Evolutionary conservation across 1,284 basidiomycete species (phyloP).

Genomic region (Irpex sp.): DNA sequence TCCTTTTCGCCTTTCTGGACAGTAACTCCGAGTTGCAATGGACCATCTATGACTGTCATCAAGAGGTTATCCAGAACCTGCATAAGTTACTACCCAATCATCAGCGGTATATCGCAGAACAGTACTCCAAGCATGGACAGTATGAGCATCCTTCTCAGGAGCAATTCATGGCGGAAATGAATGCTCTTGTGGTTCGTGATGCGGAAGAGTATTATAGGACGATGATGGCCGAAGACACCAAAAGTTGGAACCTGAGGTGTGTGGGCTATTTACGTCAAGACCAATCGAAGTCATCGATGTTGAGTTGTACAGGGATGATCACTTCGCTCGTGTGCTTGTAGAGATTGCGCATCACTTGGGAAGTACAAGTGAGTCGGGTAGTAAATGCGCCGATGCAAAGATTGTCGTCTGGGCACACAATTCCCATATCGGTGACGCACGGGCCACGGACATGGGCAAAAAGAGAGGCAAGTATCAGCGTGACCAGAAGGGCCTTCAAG

Average conservation of each 20-base stretch:
- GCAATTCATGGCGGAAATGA: slow-evolving; percentile 28
- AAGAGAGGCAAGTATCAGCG: slow-evolving; percentile 15
- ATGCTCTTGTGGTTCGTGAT: slow-evolving; percentile 25
- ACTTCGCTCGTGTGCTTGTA: slow-evolving; percentile 23
- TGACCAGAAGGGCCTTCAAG: not conserved
- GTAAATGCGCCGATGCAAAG: slow-evolving; percentile 16
- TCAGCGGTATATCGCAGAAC: slow-evolving; percentile 20
- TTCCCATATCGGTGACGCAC: slow-evolving; percentile 27
- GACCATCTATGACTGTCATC: slow-evolving; percentile 20
- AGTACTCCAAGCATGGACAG: slow-evolving; percentile 6
- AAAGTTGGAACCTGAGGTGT: slow-evolving; percentile 25
- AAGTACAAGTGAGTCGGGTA: not conserved
- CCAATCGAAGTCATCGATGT: not conserved
- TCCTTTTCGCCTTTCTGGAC: not conserved
- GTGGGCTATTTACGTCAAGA: not conserved
- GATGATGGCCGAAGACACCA: slow-evolving; percentile 23
- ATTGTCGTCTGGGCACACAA: slow-evolving; percentile 29
- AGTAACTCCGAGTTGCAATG: not conserved
- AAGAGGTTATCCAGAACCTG: slow-evolving; percentile 24
- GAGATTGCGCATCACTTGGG: slow-evolving; percentile 20
- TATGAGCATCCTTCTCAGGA: slow-evolving; percentile 20
- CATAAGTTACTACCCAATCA: slow-evolving; percentile 19
- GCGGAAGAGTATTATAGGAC: slow-evolving; percentile 29
- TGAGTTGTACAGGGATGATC: slow-evolving; percentile 21
- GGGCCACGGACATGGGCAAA: slow-evolving; percentile 27